These are phyloP conservation scores for Metarhizium humberi DNA, from an alignment of 2,329 filamentous ascomycete genomes.

Conservation along the genomic window DNA sequence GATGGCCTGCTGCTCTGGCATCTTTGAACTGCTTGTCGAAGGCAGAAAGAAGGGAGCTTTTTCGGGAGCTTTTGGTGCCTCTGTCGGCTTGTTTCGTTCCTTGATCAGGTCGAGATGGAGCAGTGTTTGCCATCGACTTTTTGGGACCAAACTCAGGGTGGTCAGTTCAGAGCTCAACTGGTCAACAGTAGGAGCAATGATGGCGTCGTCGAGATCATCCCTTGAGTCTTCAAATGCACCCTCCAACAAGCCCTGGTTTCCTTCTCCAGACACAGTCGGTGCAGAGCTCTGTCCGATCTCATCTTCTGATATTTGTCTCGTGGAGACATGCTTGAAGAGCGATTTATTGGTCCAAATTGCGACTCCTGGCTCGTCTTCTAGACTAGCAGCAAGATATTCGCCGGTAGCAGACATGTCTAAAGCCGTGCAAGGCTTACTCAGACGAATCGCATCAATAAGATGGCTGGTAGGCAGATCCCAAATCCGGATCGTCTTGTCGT, in stretches of 20 bases:
- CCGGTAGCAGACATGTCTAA: conserved; percentile 83
- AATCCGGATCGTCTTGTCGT: conserved; percentile 70
- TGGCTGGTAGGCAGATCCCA: conserved; percentile 97
- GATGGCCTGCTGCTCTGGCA: conserved; percentile 26
- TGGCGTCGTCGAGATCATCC: conserved; percentile 42
- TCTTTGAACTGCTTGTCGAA: conserved; percentile 41
- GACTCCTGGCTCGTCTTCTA: conserved; percentile 76
- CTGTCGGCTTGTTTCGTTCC: conserved; percentile 87
- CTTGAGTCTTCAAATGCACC: conserved; percentile 58
- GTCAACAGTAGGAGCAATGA: conserved; percentile 52
- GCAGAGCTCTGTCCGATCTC: conserved; percentile 56
- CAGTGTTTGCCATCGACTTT: conserved; percentile 87
- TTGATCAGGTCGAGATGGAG: conserved; percentile 88
- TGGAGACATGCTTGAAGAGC: conserved; percentile 81
- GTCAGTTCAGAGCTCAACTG: conserved; percentile 77
- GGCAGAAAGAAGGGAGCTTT: conserved; percentile 95
- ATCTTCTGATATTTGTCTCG: conserved; percentile 71
- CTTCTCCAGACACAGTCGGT: conserved; percentile 76
- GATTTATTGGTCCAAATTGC: conserved; percentile 93
- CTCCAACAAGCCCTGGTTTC: conserved; percentile 64
- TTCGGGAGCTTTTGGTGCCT: conserved; percentile 83
- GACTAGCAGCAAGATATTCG: conserved; percentile 87
- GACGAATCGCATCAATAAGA: conserved; percentile 81
- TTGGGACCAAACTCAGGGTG: conserved; percentile 82
- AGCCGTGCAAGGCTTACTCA: conserved; percentile 70